Percentiles rank a stretch among this genome's conserved stretches.
Evolutionary conservation across 1,284 basidiomycete species (phyloP).

Genomic region (Cryptococcus deneoformans): DNA sequence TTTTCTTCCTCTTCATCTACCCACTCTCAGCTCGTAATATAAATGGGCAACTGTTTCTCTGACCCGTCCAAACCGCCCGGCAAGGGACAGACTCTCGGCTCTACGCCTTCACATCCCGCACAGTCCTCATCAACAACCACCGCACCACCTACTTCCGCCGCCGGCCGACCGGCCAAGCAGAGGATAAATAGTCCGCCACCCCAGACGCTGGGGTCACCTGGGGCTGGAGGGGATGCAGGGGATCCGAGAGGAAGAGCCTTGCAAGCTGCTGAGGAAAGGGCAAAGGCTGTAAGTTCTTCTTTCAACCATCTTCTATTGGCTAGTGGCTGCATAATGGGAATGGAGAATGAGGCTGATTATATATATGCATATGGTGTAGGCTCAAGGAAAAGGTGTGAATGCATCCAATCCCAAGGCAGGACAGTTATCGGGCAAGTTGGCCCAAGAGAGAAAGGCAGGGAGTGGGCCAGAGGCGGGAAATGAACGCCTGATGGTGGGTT

Average conservation of each 20-base stretch:
- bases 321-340: neutral
- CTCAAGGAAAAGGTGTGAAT: constrained; percentile 41
- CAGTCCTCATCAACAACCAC: constrained; percentile 7
- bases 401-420: constrained; percentile 43
- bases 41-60: constrained; percentile 50
- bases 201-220: constrained; percentile 12
- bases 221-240: constrained; percentile 7
- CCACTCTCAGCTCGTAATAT: neutral
- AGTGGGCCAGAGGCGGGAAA: constrained; percentile 16
- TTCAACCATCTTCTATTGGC: neutral
- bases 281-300: constrained; percentile 38
- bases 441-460: constrained; percentile 27
- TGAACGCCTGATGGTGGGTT: constrained; percentile 45
- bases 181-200: constrained; percentile 15
- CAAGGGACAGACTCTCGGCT: constrained; percentile 41
- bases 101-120: constrained; percentile 13
- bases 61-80: constrained; percentile 36
- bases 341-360: neutral
- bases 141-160: neutral
- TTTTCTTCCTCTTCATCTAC: too few relatives aligned
- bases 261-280: constrained; percentile 44
- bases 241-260: constrained; percentile 41
- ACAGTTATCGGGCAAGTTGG: constrained; percentile 42
- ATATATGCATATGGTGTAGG: constrained; percentile 17
- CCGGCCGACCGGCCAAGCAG: constrained; percentile 6